These are phyloP conservation scores for Thalassiosira profunda DNA, from an alignment of 108 stramenopile species.

Conservation along the genomic window DNA sequence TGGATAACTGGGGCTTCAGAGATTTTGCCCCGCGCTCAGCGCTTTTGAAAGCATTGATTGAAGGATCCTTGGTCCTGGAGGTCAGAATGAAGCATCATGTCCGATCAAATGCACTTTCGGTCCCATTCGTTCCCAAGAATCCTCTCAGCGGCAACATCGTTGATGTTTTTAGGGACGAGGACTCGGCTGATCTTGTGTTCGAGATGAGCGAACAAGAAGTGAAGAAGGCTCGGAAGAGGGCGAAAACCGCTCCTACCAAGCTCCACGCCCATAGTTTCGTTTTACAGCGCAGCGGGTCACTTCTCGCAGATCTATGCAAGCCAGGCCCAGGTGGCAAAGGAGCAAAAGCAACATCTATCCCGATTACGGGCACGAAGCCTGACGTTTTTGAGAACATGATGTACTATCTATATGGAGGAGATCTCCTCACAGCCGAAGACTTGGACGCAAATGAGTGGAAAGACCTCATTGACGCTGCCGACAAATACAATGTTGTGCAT, in stretches of 20 bases:
- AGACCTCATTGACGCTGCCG: slow-evolving; percentile 5
- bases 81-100: no score
- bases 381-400: slow-evolving; percentile 1
- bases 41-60: no score
- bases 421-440: no score
- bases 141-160: not conserved
- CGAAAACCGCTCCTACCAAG: not conserved
- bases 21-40: no score
- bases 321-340: no score
- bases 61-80: no score
- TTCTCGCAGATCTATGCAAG: no score
- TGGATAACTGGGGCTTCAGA: no score
- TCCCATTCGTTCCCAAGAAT: slow-evolving; percentile 1
- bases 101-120: no score
- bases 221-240: not conserved
- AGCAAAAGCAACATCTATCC: not conserved
- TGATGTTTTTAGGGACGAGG: not conserved
- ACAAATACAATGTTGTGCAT: slow-evolving; percentile 4
- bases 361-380: slow-evolving; percentile 6
- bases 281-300: no score
- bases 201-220: not conserved
- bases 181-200: not conserved
- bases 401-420: not conserved
- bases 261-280: not conserved
- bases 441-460: no score